A percentile compares a stretch with the other conserved stretches of the same genome.
phyloP scores from a whole-genome alignment of 176 grass and related monocot species.

The Zoysia pacifica region DNA sequence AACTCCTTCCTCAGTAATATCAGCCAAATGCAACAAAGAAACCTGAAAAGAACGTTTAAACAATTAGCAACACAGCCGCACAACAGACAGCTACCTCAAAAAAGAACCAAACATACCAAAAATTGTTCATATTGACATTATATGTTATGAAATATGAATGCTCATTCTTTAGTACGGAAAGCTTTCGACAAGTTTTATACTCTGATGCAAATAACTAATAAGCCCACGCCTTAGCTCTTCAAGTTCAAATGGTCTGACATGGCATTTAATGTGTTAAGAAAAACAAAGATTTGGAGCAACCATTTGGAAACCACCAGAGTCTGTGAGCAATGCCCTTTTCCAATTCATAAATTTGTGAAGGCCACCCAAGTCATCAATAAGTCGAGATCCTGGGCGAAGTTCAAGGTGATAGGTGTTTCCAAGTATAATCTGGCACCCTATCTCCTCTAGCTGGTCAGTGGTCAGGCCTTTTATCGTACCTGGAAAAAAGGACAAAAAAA shows the following conservation, averaged over 20 bases:
- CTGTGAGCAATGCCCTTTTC: conserved; percentile 93
- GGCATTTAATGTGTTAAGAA: conserved; percentile 27
- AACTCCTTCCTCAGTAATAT: conserved; percentile 95
- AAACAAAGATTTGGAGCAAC: conserved; percentile 52
- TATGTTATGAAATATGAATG: neutral
- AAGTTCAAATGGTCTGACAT: conserved; percentile 28
- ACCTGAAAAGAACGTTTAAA: conserved; percentile 54
- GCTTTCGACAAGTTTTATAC: neutral
- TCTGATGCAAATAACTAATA: conserved; percentile 3
- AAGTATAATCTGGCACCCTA: conserved; percentile 96
- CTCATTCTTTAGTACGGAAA: conserved; percentile 5
- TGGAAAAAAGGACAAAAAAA: conserved; percentile 33
- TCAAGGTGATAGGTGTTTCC: conserved; percentile 98
- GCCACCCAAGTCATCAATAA: conserved; percentile 91
- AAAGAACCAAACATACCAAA: neutral
- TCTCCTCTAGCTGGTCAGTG: conserved; percentile 83
- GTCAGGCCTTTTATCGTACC: conserved; percentile 98
- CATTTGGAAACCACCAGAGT: conserved; percentile 99
- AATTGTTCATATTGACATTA: neutral
- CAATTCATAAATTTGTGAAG: conserved; percentile 99
- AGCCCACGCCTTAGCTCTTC: conserved; percentile 5
- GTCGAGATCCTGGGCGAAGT: conserved; percentile 82
- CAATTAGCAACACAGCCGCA: conserved; percentile 29
- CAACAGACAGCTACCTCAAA: neutral
- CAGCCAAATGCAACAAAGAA: conserved; percentile 95